Evolutionary conservation across 2,329 filamentous ascomycete species (phyloP).

Genomic region (Colletotrichum australisinense): DNA sequence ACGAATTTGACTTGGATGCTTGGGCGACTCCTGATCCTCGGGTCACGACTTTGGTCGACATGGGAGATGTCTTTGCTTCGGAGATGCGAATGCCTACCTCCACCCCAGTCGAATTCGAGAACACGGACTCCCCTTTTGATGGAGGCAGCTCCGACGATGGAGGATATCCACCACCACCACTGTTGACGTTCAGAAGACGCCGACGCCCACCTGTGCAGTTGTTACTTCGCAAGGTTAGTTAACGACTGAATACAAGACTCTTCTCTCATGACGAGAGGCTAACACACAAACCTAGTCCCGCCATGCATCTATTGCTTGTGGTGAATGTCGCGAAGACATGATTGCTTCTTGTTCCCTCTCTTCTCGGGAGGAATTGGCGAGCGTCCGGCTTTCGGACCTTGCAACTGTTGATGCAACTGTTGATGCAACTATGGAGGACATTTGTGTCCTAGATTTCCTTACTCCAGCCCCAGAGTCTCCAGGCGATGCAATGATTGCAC

Average conservation of each 20-base stretch:
- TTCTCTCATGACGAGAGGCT: constrained; percentile 29
- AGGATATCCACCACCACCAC: too few relatives aligned
- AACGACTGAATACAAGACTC: constrained; percentile 2
- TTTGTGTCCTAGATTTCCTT: neutral
- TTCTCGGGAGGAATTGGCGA: neutral
- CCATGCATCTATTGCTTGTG: neutral
- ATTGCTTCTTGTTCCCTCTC: neutral
- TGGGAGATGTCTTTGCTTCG: neutral
- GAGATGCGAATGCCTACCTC: neutral
- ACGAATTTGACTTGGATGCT: neutral
- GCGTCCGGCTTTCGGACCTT: neutral
- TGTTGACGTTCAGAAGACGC: neutral
- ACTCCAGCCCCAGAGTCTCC: neutral
- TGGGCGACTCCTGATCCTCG: neutral
- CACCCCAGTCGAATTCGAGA: neutral
- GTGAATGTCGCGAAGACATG: neutral
- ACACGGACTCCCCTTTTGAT: neutral
- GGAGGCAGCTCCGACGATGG: neutral
- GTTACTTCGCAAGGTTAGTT: constrained; percentile 18
- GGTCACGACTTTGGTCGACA: neutral
- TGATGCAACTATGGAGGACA: neutral
- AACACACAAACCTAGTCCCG: constrained; percentile 20
- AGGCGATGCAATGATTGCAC: neutral
- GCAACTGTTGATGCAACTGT: too few relatives aligned
- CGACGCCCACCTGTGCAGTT: neutral